Percentiles rank a stretch among this genome's conserved stretches.
These are phyloP conservation scores for Metarhizium robertsii DNA, from an alignment of 2,329 filamentous ascomycete genomes.

Conservation along the genomic window DNA sequence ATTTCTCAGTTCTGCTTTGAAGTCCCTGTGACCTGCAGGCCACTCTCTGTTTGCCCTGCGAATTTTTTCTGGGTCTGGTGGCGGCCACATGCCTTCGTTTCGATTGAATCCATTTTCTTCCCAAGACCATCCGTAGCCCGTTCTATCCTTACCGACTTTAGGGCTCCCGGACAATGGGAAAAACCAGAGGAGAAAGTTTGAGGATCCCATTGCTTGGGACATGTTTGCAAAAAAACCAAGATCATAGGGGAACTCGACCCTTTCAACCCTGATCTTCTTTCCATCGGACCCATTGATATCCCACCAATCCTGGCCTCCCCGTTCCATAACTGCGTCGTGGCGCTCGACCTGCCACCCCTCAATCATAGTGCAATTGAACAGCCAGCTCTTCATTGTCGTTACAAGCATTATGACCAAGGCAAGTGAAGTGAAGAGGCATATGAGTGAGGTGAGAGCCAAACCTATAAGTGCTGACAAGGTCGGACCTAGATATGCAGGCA, in stretches of 20 bases:
- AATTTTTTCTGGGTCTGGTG: constrained; percentile 52
- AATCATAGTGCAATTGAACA: constrained; percentile 69
- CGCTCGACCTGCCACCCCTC: constrained; percentile 67
- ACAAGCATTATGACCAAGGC: constrained; percentile 55
- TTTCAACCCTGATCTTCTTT: constrained; percentile 40
- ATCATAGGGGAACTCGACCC: constrained; percentile 76
- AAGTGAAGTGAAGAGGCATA: constrained; percentile 50
- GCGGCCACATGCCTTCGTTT: constrained; percentile 50
- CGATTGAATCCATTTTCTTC: constrained; percentile 73
- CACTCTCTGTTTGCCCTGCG: constrained; percentile 30
- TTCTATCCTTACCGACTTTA: constrained; percentile 25
- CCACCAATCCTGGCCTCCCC: constrained; percentile 38
- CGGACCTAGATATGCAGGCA: constrained; percentile 69
- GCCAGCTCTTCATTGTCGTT: constrained; percentile 51
- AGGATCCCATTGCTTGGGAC: constrained; percentile 63
- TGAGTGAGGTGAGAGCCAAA: constrained; percentile 50
- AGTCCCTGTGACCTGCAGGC: constrained; percentile 29
- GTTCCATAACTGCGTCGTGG: constrained; percentile 46
- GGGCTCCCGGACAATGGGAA: constrained; percentile 53
- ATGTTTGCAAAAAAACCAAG: constrained; percentile 67
- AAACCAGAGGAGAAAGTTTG: constrained; percentile 58
- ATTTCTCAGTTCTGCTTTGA: constrained; percentile 22
- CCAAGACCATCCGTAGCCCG: constrained; percentile 48
- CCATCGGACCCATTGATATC: constrained; percentile 24
- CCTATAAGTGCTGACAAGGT: constrained; percentile 46